A percentile compares a stretch with the other conserved stretches of the same genome.
Conservation (phyloP, 176 grass and related monocot genomes). For the Bothriochloa decipiens region DNA sequence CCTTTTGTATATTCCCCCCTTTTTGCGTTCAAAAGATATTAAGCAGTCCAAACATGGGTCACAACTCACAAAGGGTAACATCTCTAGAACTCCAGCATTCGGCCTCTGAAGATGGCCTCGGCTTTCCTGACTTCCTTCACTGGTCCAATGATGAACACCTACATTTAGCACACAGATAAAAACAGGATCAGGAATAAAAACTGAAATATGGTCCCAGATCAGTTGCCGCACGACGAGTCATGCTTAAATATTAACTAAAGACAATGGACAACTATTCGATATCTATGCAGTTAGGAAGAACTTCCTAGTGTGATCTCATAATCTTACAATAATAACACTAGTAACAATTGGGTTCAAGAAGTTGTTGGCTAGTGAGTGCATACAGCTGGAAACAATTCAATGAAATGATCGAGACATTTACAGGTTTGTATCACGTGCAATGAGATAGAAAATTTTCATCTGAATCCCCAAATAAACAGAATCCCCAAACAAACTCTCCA, state of each 20-base stretch:
- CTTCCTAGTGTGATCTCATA: not conserved
- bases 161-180: not conserved
- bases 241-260: slow-evolving; percentile 18
- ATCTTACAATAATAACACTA: slow-evolving; percentile 5
- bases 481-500: slow-evolving; percentile 7
- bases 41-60: slow-evolving; percentile 8
- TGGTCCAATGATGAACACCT: slow-evolving; percentile 98
- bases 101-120: slow-evolving; percentile 83
- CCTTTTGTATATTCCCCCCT: slow-evolving; percentile 33
- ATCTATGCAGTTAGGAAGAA: not conserved
- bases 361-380: slow-evolving; percentile 5
- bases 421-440: slow-evolving; percentile 1
- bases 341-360: slow-evolving; percentile 19
- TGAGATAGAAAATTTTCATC: slow-evolving; percentile 20
- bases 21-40: slow-evolving; percentile 14
- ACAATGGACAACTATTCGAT: not conserved
- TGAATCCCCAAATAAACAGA: slow-evolving; percentile 5
- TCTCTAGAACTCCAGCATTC: slow-evolving; percentile 65
- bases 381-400: slow-evolving; percentile 37
- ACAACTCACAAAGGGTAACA: slow-evolving; percentile 7
- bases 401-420: not conserved
- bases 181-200: slow-evolving; percentile 18
- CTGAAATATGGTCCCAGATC: slow-evolving; percentile 15
- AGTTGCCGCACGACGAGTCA: not conserved
- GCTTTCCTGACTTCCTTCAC: slow-evolving; percentile 84